Conservation (phyloP, 371 early-diverging fungal genomes). For the Mucor piriformis region DNA sequence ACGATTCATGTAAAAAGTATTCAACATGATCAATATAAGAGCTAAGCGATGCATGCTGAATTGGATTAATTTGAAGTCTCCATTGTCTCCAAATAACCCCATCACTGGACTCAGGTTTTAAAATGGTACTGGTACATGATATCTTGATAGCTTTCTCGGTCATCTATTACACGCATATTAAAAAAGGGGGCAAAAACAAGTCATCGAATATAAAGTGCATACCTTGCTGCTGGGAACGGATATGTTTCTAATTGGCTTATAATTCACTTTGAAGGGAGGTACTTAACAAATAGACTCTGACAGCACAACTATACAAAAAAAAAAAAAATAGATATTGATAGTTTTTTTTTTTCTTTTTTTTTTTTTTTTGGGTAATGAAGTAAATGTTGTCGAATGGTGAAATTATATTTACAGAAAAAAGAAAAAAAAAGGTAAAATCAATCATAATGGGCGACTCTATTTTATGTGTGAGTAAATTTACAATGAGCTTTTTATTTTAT, state of each 20-base stretch:
- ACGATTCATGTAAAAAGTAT: constrained; percentile 10
- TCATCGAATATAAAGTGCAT: too few species aligned
- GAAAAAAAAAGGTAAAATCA: background rate
- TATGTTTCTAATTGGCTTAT: too few species aligned
- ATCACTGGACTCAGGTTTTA: background rate
- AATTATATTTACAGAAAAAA: constrained; percentile 1
- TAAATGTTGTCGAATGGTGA: too few species aligned
- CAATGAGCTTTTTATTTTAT: background rate
- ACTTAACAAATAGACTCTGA: background rate
- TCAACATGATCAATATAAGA: constrained; percentile 14
- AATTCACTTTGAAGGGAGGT: too few species aligned
- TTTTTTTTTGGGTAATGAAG: background rate
- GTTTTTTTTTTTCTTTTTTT: background rate
- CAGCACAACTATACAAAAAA: too few species aligned
- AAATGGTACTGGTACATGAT: background rate
- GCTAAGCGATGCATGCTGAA: background rate
- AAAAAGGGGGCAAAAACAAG: too few species aligned
- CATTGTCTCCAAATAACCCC: background rate
- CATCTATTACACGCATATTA: background rate
- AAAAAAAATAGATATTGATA: too few species aligned
- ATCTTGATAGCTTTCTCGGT: constrained; percentile 5
- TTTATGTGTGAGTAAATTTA: background rate
- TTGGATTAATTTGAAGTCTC: background rate
- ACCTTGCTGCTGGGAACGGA: too few species aligned
- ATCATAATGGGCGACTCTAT: background rate